Conservation (phyloP, 2,329 filamentous ascomycete genomes). For the Fusarium sp. region DNA sequence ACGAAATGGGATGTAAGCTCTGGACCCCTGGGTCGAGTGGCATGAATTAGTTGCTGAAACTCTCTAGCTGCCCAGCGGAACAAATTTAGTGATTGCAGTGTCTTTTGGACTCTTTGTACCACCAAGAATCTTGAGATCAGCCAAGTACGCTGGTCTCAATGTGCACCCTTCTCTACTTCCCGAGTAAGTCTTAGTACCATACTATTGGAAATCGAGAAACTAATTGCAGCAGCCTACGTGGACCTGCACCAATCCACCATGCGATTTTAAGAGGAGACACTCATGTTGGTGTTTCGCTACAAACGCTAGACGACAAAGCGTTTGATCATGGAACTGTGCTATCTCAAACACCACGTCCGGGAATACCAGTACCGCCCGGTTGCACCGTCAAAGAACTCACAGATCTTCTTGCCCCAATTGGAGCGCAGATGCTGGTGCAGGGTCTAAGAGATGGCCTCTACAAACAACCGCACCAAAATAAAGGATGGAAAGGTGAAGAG, state of each 20-base stretch:
- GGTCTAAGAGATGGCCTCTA: constrained; percentile 73
- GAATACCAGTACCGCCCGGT: constrained; percentile 61
- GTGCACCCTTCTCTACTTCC: constrained; percentile 93
- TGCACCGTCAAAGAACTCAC: constrained; percentile 58
- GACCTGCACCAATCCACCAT: constrained; percentile 87
- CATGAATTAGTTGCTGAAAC: constrained; percentile 6
- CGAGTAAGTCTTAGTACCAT: constrained; percentile 65
- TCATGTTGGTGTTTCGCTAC: constrained; percentile 81
- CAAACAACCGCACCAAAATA: constrained; percentile 66
- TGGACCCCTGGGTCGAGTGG: not conserved
- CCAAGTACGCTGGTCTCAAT: constrained; percentile 89
- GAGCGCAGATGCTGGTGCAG: constrained; percentile 76
- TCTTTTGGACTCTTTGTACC: constrained; percentile 95
- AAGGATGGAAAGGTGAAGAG: constrained; percentile 46
- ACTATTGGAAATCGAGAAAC: not conserved
- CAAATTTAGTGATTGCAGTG: constrained; percentile 88
- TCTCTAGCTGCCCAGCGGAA: constrained; percentile 65
- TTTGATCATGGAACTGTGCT: constrained; percentile 87
- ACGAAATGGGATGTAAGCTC: constrained; percentile 77
- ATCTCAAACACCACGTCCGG: constrained; percentile 72
- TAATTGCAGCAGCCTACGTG: constrained; percentile 72
- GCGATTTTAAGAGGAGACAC: constrained; percentile 73
- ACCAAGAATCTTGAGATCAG: constrained; percentile 73
- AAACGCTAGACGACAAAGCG: constrained; percentile 79
- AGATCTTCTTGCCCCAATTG: constrained; percentile 68